Conservation (phyloP, 805 yeast species). For the Wickerhamomyces ciferrii region DNA sequence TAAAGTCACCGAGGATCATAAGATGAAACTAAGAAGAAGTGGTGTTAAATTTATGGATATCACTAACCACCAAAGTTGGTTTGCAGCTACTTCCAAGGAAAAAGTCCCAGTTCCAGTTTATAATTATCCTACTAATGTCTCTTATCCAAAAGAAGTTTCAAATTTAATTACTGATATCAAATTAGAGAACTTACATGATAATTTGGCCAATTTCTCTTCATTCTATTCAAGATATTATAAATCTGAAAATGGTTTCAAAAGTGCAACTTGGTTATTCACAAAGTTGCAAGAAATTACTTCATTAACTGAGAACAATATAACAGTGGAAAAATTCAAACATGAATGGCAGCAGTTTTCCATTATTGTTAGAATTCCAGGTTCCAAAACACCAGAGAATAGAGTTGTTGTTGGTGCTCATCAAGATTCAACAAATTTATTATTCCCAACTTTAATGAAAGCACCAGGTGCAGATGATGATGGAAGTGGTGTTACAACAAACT, state of each 20-base stretch:
- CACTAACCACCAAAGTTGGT: conserved; percentile 35
- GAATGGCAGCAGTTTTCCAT: conserved; percentile 78
- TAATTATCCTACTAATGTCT: conserved; percentile 46
- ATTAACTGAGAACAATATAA: conserved; percentile 29
- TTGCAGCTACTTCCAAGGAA: conserved; percentile 10
- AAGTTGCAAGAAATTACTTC: conserved; percentile 30
- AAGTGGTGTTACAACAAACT: conserved; percentile 73
- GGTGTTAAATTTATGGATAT: conserved; percentile 62
- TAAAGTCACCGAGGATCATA: conserved; percentile 34
- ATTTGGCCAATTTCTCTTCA: conserved; percentile 58
- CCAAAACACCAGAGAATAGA: conserved; percentile 29
- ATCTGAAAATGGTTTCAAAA: conserved; percentile 60
- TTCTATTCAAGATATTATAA: conserved; percentile 77
- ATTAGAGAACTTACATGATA: conserved; percentile 39
- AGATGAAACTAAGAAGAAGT: conserved; percentile 36
- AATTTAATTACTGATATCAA: conserved; percentile 40
- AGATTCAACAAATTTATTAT: conserved; percentile 72
- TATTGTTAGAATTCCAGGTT: conserved; percentile 59
- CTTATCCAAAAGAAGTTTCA: conserved; percentile 32
- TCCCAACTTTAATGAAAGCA: conserved; percentile 65
- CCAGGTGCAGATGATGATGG: conserved; percentile 98
- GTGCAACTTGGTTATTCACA: conserved; percentile 64
- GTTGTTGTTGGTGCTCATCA: conserved; percentile 88
- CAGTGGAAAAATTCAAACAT: conserved; percentile 52
- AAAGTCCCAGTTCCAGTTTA: conserved; percentile 24